Evolutionary conservation across 352 stramenopile species (phyloP).

Genomic region (Elongisporangium senticosum): DNA sequence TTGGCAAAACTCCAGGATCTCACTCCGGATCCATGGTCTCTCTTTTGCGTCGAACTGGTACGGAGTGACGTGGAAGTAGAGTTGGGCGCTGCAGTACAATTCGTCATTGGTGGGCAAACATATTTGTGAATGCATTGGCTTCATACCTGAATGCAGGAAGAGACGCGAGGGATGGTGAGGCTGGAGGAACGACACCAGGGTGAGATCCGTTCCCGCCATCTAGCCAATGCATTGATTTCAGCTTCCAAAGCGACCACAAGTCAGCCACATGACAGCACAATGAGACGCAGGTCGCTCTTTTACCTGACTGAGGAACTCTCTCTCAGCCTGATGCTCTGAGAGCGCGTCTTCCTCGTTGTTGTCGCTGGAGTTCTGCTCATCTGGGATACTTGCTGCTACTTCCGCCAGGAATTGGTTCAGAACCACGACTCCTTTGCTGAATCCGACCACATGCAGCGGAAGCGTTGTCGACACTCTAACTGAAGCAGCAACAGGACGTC

Average conservation of each 20-base stretch:
- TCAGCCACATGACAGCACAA: not conserved
- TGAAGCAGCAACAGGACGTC: slow-evolving; percentile 8
- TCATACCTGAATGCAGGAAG: slow-evolving; percentile 32
- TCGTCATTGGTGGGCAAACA: not conserved
- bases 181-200: slow-evolving; percentile 27
- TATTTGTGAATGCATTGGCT: not conserved
- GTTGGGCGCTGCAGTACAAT: slow-evolving; percentile 19
- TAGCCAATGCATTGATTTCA: slow-evolving; percentile 60
- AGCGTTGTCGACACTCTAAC: slow-evolving; percentile 38
- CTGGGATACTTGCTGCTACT: slow-evolving; percentile 25
- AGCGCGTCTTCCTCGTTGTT: slow-evolving; percentile 10
- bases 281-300: not conserved
- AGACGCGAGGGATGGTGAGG: not conserved
- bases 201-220: slow-evolving; percentile 55
- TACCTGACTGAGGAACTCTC: not conserved
- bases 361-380: slow-evolving; percentile 8
- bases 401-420: slow-evolving; percentile 71
- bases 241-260: slow-evolving; percentile 13
- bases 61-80: slow-evolving; percentile 61
- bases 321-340: slow-evolving; percentile 2
- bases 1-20: slow-evolving; percentile 39
- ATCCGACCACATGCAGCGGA: slow-evolving; percentile 56
- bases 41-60: slow-evolving; percentile 46
- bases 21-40: slow-evolving; percentile 49
- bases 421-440: slow-evolving; percentile 64